These are phyloP conservation scores for Leucosporidium scottii DNA, from an alignment of 768 basidiomycete genomes.

Conservation along the genomic window DNA sequence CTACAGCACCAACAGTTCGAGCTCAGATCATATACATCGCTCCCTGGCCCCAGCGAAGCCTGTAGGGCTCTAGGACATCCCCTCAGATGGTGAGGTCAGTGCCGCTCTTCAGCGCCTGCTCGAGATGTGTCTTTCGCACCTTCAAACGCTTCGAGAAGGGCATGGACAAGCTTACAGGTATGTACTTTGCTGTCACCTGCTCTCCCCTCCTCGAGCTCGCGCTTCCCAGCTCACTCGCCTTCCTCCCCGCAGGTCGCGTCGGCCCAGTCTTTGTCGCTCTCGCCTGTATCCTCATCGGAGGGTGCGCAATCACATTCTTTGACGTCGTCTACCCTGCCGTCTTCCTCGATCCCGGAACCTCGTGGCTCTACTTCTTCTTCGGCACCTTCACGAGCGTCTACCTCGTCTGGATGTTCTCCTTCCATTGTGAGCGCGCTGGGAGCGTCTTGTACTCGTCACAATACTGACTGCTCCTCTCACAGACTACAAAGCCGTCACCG, in stretches of 20 bases:
- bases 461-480: too few relatives aligned
- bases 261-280: slow-evolving; percentile 82
- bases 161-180: background rate
- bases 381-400: slow-evolving; percentile 23
- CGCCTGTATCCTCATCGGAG: slow-evolving; percentile 63
- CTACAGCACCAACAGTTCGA: too few relatives aligned
- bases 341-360: slow-evolving; percentile 14
- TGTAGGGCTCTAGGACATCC: too few relatives aligned
- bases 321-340: slow-evolving; percentile 40
- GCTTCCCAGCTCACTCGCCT: background rate
- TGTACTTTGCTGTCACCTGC: background rate
- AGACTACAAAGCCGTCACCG: slow-evolving; percentile 71
- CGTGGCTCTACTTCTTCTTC: slow-evolving; percentile 1
- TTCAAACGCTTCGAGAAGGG: background rate
- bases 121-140: slow-evolving; percentile 2
- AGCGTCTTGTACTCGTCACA: too few relatives aligned
- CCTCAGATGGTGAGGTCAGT: too few relatives aligned
- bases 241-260: slow-evolving; percentile 52
- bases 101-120: background rate
- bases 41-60: too few relatives aligned
- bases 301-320: slow-evolving; percentile 76
- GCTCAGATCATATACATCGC: too few relatives aligned
- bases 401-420: slow-evolving; percentile 29
- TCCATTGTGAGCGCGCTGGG: slow-evolving; percentile 14
- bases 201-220: background rate